Percentiles rank a stretch among this genome's conserved stretches.
phyloP scores from a whole-genome alignment of 1,284 basidiomycete species.

The Leccinum fuscescens region DNA sequence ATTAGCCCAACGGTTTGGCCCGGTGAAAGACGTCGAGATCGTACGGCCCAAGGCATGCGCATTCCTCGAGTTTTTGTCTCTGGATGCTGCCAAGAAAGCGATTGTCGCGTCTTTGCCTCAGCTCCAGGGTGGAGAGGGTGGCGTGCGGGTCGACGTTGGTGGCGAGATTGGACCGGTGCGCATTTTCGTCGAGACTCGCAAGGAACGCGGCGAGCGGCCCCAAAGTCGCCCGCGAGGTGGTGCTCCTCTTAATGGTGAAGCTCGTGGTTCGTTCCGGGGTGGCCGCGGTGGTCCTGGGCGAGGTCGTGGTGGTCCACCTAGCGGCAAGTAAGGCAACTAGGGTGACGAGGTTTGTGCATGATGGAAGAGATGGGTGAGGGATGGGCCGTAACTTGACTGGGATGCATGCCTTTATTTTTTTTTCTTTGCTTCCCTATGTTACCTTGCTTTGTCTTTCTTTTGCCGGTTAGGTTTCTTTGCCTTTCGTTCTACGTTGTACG shows the following conservation, averaged over 20 bases:
- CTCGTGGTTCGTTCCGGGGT: slow-evolving; percentile 37
- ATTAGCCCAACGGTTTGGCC: slow-evolving; percentile 76
- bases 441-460: slow-evolving; percentile 12
- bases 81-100: slow-evolving; percentile 84
- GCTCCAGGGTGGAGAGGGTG: slow-evolving; percentile 80
- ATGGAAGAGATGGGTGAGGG: slow-evolving; percentile 1
- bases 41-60: slow-evolving; percentile 89
- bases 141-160: slow-evolving; percentile 72
- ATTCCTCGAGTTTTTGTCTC: slow-evolving; percentile 83
- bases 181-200: slow-evolving; percentile 84
- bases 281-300: slow-evolving; percentile 38
- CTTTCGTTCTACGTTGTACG: slow-evolving; percentile 19
- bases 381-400: slow-evolving; percentile 7
- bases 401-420: slow-evolving; percentile 13
- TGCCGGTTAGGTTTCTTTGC: slow-evolving; percentile 4
- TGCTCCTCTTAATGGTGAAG: slow-evolving; percentile 41
- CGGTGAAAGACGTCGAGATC: slow-evolving; percentile 87
- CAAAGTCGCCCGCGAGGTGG: slow-evolving; percentile 48
- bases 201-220: slow-evolving; percentile 80
- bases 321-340: slow-evolving; percentile 20
- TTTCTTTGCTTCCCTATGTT: slow-evolving; percentile 11
- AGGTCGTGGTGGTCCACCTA: slow-evolving; percentile 33
- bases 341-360: slow-evolving; percentile 5
- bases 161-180: slow-evolving; percentile 50
- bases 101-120: slow-evolving; percentile 71